Evolutionary conservation across 208 protist genomes (phyloP).

Genomic region (Polymyxa betae): DNA sequence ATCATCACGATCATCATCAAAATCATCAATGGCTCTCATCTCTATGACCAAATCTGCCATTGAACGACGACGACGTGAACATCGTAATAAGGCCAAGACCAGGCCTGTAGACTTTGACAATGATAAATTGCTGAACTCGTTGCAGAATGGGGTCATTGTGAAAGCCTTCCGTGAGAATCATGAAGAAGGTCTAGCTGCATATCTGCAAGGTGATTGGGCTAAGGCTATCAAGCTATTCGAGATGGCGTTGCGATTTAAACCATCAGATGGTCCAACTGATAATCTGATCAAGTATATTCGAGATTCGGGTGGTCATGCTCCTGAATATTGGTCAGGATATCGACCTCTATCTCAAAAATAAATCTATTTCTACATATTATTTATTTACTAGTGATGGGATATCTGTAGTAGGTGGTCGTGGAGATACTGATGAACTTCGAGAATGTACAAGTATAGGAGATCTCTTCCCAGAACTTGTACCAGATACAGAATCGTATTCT

Average conservation of each 20-base stretch:
- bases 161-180: conserved; percentile 1
- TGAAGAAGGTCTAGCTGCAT: background rate
- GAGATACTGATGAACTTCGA: no score
- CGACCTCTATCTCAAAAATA: background rate
- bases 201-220: conserved; percentile 28
- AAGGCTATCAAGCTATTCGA: conserved; percentile 4
- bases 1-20: no score
- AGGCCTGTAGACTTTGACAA: background rate
- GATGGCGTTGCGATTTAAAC: conserved; percentile 22
- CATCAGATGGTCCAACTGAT: conserved; percentile 6
- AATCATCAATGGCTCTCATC: background rate
- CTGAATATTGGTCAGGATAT: background rate
- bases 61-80: background rate
- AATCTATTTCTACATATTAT: no score
- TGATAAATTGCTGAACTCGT: conserved; percentile 38
- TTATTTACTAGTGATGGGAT: no score
- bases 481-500: no score
- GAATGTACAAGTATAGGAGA: no score
- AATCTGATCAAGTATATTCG: conserved; percentile 1
- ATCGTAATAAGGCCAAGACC: conserved; percentile 5
- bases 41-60: conserved; percentile 26
- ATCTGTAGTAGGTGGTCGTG: no score
- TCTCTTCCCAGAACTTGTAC: no score
- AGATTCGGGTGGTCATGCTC: background rate
- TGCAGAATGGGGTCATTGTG: conserved; percentile 42